Base-by-base conservation (phyloP, 2,329 filamentous ascomycete species). In the Knufia fluminis region DNA sequence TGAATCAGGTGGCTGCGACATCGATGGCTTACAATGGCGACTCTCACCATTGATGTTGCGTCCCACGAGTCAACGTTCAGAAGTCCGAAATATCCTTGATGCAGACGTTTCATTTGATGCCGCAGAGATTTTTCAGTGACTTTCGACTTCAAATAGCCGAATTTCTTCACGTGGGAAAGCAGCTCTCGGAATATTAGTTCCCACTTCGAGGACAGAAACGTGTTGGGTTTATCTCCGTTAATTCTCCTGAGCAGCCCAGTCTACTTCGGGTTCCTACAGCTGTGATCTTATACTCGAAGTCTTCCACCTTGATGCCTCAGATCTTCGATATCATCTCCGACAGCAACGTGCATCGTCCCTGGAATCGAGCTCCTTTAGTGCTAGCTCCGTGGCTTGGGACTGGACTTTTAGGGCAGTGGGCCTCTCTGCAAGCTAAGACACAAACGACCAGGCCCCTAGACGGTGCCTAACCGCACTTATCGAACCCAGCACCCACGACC, bases 401-500 rank as follows among this genome's bases (percentile, higher is more conserved):
- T 6, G 39, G 33, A 22, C 19, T 17, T 40, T 17, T 19, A 24
- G 19, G 33, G 17, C 31, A 26, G 45, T 48, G 45, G 45, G 17
- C 9, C 14, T 19, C 33, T 12, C 16, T 38, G 3, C n/a, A 48
- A 17, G 22, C 45, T 48, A 48, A 48, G 31, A 48, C 33, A 26
- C 43, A 36, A 24, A 14, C 10, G 43, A 35, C 28, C n/a, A 36
- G 35, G 23, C 45, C 45, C 45, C 35, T 46, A 31, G 45, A 16
- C n/a, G 17, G n/a, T 26, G 20, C 35, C 35, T 39, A 39, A 48
- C 33, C 31, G 24, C 33, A 48, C 45, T 48, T 48, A 48, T 40
- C 45, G 33, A 23, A 17, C 4, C 19, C 42, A 23, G 23, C 42
- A n/a, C 42, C n/a, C 33, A n/a, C 50, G 50, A 48, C 45, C 50